A percentile compares a stretch with the other conserved stretches of the same genome.
These are phyloP conservation scores for Nyssa sinensis DNA, from an alignment of 148 eudicot species.

Conservation along the genomic window DNA sequence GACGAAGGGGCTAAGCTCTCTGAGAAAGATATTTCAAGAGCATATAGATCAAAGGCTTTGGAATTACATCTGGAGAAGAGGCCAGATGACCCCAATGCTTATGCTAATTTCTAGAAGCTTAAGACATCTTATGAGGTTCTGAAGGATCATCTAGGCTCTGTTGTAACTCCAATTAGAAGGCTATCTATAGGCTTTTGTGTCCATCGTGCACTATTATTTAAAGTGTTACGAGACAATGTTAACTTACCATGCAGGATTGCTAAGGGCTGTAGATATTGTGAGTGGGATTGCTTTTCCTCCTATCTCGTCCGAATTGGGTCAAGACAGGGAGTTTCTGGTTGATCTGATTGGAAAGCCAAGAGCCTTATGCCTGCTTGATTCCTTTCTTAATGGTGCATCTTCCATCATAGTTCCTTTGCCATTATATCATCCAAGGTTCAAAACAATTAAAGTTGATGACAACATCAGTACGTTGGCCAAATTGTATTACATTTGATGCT, in stretches of 20 bases:
- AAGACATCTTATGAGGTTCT: conserved; percentile 50
- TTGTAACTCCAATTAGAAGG: conserved; percentile 66
- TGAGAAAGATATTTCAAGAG: conserved; percentile 46
- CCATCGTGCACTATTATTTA: conserved; percentile 69
- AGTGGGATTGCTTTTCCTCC: conserved; percentile 69
- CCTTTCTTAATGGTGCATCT: too few relatives aligned
- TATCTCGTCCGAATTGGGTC: conserved; percentile 81
- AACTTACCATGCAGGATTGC: conserved; percentile 94
- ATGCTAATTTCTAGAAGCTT: conserved; percentile 41
- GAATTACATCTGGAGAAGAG: conserved; percentile 60
- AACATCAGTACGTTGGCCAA: too few relatives aligned
- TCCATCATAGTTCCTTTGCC: too few relatives aligned
- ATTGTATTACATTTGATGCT: too few relatives aligned
- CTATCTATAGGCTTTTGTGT: conserved; percentile 60
- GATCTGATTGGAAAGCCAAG: not conserved
- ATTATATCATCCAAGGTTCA: too few relatives aligned
- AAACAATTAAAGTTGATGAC: too few relatives aligned
- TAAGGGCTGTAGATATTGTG: conserved; percentile 84
- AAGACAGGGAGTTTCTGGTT: conserved; percentile 44
- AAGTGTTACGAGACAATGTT: conserved; percentile 77
- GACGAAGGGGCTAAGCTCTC: conserved; percentile 51
- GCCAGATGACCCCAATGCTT: conserved; percentile 48
- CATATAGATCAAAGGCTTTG: conserved; percentile 50
- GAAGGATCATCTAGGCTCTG: conserved; percentile 51
- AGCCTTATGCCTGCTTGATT: too few relatives aligned